Percentiles rank a stretch among this genome's conserved stretches.
These are phyloP conservation scores for Laburnicola sp. DNA, from an alignment of 2,329 filamentous ascomycete species.

Conservation along the genomic window DNA sequence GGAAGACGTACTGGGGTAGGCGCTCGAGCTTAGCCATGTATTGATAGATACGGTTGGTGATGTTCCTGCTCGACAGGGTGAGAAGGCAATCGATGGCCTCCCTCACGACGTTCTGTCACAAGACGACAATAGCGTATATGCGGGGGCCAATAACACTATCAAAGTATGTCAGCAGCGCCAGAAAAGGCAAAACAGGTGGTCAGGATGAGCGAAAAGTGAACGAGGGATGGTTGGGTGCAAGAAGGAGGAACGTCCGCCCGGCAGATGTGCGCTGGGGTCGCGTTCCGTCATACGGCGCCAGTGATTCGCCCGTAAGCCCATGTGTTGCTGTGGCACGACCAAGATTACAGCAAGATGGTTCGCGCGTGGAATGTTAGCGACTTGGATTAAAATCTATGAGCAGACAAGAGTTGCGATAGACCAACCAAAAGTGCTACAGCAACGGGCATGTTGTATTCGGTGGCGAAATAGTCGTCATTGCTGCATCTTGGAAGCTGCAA, in stretches of 20 bases:
- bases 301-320: slow-evolving; percentile 9
- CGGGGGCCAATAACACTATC: neutral
- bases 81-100: neutral
- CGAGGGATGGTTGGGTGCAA: neutral
- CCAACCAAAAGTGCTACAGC: neutral
- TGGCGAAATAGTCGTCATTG: neutral
- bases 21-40: slow-evolving; percentile 12
- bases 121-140: neutral
- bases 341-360: neutral
- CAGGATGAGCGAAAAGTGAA: neutral
- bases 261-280: slow-evolving; percentile 4
- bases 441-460: too few relatives aligned
- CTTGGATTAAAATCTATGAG: slow-evolving; percentile 4
- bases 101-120: too few relatives aligned
- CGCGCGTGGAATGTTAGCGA: neutral
- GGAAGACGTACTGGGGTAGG: slow-evolving; percentile 31
- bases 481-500: too few relatives aligned
- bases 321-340: slow-evolving; percentile 9
- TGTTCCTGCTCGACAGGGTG: neutral
- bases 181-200: neutral
- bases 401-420: neutral
- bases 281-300: neutral
- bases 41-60: slow-evolving; percentile 2
- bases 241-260: slow-evolving; percentile 2
- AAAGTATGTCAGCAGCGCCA: slow-evolving; percentile 1